These are phyloP conservation scores for Pyrenula massariospora DNA, from an alignment of 495 filamentous ascomycete species.

Conservation along the genomic window DNA sequence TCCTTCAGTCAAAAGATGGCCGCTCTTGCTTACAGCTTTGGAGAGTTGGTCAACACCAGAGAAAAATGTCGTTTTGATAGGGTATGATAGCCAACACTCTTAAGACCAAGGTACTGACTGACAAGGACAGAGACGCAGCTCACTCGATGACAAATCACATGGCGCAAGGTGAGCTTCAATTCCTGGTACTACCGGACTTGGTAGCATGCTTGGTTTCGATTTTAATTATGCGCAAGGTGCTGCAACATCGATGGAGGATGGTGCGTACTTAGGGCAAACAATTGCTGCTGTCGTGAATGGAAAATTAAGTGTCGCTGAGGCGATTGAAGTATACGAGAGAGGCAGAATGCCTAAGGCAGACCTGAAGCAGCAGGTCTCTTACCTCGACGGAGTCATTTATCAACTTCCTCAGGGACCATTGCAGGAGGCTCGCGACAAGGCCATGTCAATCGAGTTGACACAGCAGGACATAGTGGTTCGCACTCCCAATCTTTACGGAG, in stretches of 20 bases:
- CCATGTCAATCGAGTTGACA: slow-evolving; percentile 15
- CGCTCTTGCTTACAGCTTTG: slow-evolving; percentile 7
- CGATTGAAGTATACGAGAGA: slow-evolving; percentile 14
- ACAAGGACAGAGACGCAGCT: slow-evolving; percentile 26
- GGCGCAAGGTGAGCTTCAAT: slow-evolving; percentile 20
- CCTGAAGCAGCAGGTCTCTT: slow-evolving; percentile 23
- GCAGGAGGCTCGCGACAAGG: slow-evolving; percentile 27
- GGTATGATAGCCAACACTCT: slow-evolving; percentile 2
- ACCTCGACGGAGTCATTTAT: slow-evolving; percentile 27
- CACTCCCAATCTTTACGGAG: slow-evolving; percentile 15
- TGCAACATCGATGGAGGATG: slow-evolving; percentile 33
- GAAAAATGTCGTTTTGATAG: slow-evolving; percentile 7
- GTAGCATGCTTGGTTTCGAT: neutral
- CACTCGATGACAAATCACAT: slow-evolving; percentile 41
- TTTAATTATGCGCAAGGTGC: slow-evolving; percentile 19
- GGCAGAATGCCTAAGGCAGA: slow-evolving; percentile 16
- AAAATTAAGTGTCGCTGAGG: slow-evolving; percentile 5
- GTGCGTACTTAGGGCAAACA: slow-evolving; percentile 15
- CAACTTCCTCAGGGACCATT: slow-evolving; percentile 32
- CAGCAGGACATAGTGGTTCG: slow-evolving; percentile 13
- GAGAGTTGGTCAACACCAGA: slow-evolving; percentile 5
- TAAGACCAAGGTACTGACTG: neutral
- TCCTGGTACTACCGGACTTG: neutral
- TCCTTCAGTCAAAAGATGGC: slow-evolving; percentile 2
- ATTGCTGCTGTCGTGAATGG: slow-evolving; percentile 8